A percentile compares a stretch with the other conserved stretches of the same genome.
Evolutionary conservation across 2,329 filamentous ascomycete species (phyloP).

Genomic region (Cladophialophora chaetospira): DNA sequence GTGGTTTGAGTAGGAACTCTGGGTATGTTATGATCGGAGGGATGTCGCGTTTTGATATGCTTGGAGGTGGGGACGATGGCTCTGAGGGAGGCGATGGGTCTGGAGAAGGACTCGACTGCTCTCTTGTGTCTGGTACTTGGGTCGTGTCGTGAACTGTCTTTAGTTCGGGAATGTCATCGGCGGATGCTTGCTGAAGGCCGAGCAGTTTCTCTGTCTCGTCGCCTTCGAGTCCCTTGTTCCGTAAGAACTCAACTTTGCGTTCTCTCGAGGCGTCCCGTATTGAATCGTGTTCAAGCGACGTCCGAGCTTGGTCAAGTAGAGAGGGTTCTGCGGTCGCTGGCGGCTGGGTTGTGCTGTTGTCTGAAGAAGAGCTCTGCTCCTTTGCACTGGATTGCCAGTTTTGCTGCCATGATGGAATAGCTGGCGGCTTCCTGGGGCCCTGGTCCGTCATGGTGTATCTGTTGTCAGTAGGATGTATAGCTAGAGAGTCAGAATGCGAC

Average conservation of each 20-base stretch:
- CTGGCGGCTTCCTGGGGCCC: constrained; percentile 36
- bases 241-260: constrained; percentile 74
- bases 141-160: constrained; percentile 33
- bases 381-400: constrained; percentile 36
- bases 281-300: constrained; percentile 73
- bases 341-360: constrained; percentile 13
- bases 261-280: constrained; percentile 70
- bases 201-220: constrained; percentile 71
- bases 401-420: constrained; percentile 46
- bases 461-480: background rate
- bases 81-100: background rate
- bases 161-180: constrained; percentile 25
- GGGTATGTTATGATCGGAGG: constrained; percentile 69
- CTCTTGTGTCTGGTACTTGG: constrained; percentile 2
- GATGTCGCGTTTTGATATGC: constrained; percentile 44
- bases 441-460: constrained; percentile 38
- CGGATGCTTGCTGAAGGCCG: constrained; percentile 33
- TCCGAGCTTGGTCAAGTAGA: constrained; percentile 67
- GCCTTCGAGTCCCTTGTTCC: constrained; percentile 70
- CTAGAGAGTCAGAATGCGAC: background rate
- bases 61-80: constrained; percentile 21
- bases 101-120: background rate
- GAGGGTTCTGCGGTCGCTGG: constrained; percentile 34
- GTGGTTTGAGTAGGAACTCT: constrained; percentile 62
- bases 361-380: constrained; percentile 38